Percentiles rank a stretch among this genome's conserved stretches.
phyloP scores from a whole-genome alignment of 768 basidiomycete species.

The Coprinellus aureogranulatus region DNA sequence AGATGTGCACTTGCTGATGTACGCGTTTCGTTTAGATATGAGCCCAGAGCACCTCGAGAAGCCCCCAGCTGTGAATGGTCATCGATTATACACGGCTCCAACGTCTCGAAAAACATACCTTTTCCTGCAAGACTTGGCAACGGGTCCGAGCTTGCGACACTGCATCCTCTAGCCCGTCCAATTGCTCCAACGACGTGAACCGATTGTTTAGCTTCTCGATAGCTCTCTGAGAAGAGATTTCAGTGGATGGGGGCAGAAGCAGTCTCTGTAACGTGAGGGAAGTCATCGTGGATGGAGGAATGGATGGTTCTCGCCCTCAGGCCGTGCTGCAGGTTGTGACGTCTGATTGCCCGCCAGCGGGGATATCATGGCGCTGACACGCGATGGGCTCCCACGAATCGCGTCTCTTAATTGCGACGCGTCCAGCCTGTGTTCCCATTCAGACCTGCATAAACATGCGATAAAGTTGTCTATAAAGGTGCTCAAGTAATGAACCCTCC shows the following conservation, averaged over 20 bases:
- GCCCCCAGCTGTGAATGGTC: slow-evolving; percentile 49
- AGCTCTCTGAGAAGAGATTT: slow-evolving; percentile 34
- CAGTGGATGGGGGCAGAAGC: slow-evolving; percentile 45
- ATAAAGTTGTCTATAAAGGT: no score
- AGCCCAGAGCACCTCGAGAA: slow-evolving; percentile 49
- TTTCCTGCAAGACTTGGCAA: slow-evolving; percentile 39
- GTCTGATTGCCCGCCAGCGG: not conserved
- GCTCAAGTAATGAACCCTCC: no score
- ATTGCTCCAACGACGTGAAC: slow-evolving; percentile 48
- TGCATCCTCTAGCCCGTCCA: slow-evolving; percentile 44
- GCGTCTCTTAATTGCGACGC: not conserved
- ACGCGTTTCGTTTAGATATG: slow-evolving; percentile 48
- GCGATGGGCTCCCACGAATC: no score
- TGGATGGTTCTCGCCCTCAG: not conserved
- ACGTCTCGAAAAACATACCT: slow-evolving; percentile 36
- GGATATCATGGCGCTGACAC: not conserved
- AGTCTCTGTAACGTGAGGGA: slow-evolving; percentile 44
- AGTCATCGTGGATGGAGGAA: slow-evolving; percentile 25
- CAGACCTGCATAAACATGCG: slow-evolving; percentile 18
- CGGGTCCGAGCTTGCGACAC: slow-evolving; percentile 42
- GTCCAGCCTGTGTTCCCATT: not conserved
- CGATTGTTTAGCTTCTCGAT: slow-evolving; percentile 41
- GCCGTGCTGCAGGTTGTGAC: not conserved
- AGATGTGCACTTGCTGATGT: slow-evolving; percentile 47
- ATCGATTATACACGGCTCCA: slow-evolving; percentile 13